Evolutionary conservation across 305 asterid species (phyloP).

Genomic region (Solanum hybrid): DNA sequence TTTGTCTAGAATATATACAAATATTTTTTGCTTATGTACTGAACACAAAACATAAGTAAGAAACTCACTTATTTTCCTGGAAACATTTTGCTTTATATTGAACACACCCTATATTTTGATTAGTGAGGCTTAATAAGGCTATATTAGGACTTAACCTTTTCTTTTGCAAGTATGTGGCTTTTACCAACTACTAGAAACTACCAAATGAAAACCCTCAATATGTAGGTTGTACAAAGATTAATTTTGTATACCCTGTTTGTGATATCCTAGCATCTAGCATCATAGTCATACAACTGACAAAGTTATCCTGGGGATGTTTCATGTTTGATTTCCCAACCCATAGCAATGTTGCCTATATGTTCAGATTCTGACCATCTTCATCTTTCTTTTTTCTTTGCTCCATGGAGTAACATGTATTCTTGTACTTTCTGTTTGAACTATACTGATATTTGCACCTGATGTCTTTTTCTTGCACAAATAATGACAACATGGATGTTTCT

Average conservation of each 20-base stretch:
- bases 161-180: background rate
- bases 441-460: background rate
- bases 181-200: background rate
- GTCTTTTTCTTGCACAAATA: background rate
- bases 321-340: background rate
- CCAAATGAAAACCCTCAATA: background rate
- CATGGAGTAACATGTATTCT: background rate
- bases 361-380: background rate
- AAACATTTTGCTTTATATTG: background rate
- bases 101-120: background rate
- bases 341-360: background rate
- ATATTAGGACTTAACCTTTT: background rate
- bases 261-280: background rate
- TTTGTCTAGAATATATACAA: background rate
- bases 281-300: background rate
- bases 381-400: background rate
- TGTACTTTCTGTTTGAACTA: background rate
- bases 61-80: background rate
- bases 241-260: background rate
- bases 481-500: background rate
- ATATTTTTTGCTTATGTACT: background rate
- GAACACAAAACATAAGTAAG: background rate
- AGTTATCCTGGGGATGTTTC: background rate
- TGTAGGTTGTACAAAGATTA: background rate
- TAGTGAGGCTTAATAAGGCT: background rate